Base-by-base conservation (phyloP, 768 basidiomycete genomes). In the Punctularia strigosozonata region DNA sequence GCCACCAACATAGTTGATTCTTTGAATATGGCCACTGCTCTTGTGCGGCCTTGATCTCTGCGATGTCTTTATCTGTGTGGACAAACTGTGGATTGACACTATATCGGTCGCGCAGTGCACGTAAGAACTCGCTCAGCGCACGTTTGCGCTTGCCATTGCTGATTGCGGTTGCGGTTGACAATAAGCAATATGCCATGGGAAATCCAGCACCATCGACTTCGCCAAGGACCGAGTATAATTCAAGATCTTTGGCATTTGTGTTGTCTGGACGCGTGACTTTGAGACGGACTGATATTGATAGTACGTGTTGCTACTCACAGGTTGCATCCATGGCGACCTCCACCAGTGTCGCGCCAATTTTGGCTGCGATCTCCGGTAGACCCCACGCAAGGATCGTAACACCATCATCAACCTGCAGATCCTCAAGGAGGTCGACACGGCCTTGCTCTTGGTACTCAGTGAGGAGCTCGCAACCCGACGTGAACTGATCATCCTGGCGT, bases 131-230 rank as follows among this genome's bases (percentile, higher is more conserved):
- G 8, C 23, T 36, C 22, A 53, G 43, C 18, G 50, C 50, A 12
- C 36, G 35, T 18, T 37, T 30, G 44, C 47, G 15, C 34, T 54
- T 54, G 12, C 48, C 41, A 34, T 37, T 37, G 5, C 40, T 38
- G 4, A 51, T 47, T 26, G 53, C 36, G 2, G 33, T 41, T 1
- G 46, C 50, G 2, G 53, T 55, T 14, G 50, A 51, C 14, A 54
- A 32, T 3, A 55, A 40, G 21, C 43, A 45, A 36, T 55, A 55
- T 23, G 43, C 43, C 6, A 54, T 21, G 1, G 50, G 53, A 38
- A 55, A 48, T 5, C 53, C 53, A 1, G 48, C 44, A 40, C 42
- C 42, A 36, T 55, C 50, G 20, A 46, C 35, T 40, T 55, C 53
- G 2, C 34, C 43, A 25, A 55, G 40, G 15, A 54, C 39, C 19